Evolutionary conservation across 345 rosid genomes (phyloP).

Genomic region (Iberis pinnata): DNA sequence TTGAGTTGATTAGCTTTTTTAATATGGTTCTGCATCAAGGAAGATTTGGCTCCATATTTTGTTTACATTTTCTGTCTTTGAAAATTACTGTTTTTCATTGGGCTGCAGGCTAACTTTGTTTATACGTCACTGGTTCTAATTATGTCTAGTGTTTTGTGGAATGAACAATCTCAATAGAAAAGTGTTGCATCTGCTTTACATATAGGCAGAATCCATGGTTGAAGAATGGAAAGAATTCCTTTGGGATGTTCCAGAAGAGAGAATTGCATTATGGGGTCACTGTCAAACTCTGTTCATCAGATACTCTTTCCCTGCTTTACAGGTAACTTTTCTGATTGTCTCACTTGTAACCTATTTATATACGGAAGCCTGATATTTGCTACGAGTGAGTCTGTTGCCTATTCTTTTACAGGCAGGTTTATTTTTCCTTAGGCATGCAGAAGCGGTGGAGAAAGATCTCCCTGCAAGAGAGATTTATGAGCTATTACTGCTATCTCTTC

Average conservation of each 20-base stretch:
- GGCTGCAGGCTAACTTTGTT: constrained; percentile 7
- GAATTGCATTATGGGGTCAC: constrained; percentile 95
- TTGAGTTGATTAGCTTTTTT: constrained; percentile 9
- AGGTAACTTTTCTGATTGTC: constrained; percentile 39
- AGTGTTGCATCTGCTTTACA: constrained; percentile 16
- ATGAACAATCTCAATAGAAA: constrained; percentile 11
- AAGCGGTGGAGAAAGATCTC: constrained; percentile 89
- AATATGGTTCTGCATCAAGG: constrained; percentile 5
- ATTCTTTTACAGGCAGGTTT: constrained; percentile 65
- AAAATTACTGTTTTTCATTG: constrained; percentile 6
- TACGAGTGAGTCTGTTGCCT: constrained; percentile 22
- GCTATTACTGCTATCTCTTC: constrained; percentile 81
- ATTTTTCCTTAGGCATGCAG: constrained; percentile 93
- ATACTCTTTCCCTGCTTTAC: constrained; percentile 79
- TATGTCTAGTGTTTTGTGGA: constrained; percentile 8
- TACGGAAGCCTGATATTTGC: constrained; percentile 14
- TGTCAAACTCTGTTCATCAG: constrained; percentile 88
- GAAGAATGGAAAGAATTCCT: constrained; percentile 99
- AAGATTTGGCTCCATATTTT: constrained; percentile 14
- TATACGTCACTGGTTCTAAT: constrained; percentile 18
- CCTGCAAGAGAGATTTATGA: constrained; percentile 89
- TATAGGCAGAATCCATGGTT: constrained; percentile 97
- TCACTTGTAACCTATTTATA: constrained; percentile 19
- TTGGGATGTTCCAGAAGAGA: constrained; percentile 99
- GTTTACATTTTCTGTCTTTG: constrained; percentile 9